Base-by-base conservation (phyloP, 164 flowering plant genomes). In the Taxillus chinensis region DNA sequence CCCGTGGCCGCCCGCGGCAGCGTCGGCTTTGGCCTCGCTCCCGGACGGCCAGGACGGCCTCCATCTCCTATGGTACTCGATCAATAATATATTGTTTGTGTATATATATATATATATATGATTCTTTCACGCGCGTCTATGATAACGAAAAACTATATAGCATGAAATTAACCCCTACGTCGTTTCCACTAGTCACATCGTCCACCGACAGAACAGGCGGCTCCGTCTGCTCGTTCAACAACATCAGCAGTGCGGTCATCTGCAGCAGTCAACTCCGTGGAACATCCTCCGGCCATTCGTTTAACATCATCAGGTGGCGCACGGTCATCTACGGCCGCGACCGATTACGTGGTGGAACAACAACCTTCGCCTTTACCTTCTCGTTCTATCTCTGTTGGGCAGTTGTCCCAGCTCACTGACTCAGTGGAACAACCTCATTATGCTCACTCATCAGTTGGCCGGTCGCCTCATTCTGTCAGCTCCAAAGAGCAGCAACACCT, bases 51-150 rank as follows among this genome's bases (percentile, higher is more conserved):
- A 15, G 37, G 82, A 43, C 76, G 79, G 13, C 78, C 90, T 49
- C 86, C 91, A 41, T 79, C 90, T 49, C 86, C 91, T 43, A 59
- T 73, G 86, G 88, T 84, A 73, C 71, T 58, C 27, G 2, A 27
- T 27, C 27, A 27, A 27, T 27, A 27, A 27, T 27, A 27, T 27
- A 27, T 27, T 27, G 27, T 27, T 27, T 27, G 2, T 2, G 2
- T 27, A 27, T 27, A 27, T 27, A 27, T 2, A 27, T 27, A 27
- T 27, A 27, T 27, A 27, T 27, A 27, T 27, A 27, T 27, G 27
- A 27, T 27, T 27, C 27, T 27, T 27, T 27, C 27, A 27, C 0
- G 27, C 27, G 2, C 0, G 27, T 27, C 27, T 27, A 27, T 27
- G 27, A 27, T 27, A 27, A 27, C 27, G 27, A 27, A 27, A 27